phyloP scores from a whole-genome alignment of 2,329 filamentous ascomycete species.

The Gyromitra esculenta region DNA sequence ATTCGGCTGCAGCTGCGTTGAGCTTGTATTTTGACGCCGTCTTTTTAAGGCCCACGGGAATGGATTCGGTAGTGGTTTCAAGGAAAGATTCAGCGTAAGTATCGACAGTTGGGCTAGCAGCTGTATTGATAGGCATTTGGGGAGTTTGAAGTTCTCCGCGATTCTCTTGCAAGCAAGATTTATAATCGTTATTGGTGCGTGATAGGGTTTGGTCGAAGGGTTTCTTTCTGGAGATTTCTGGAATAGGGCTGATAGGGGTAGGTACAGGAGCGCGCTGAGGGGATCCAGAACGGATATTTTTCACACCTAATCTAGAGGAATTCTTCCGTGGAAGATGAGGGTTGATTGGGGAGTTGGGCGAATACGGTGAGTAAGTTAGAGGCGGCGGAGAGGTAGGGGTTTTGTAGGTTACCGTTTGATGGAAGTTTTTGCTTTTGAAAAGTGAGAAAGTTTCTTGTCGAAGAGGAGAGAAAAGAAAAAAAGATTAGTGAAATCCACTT shows the following conservation, averaged over 20 bases:
- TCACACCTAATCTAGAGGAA: background rate
- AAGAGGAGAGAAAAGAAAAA: background rate
- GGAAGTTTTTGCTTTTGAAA: conserved; percentile 11
- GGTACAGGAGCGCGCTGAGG: conserved; percentile 22
- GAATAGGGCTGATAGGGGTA: conserved; percentile 12
- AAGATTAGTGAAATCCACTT: conserved; percentile 1
- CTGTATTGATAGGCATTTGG: conserved; percentile 10
- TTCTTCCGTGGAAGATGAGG: background rate
- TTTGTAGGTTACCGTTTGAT: conserved; percentile 6
- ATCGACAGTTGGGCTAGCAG: background rate
- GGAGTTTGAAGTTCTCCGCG: conserved; percentile 9
- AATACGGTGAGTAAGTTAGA: conserved; percentile 22
- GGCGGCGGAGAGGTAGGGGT: conserved; percentile 16
- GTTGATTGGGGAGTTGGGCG: conserved; percentile 12
- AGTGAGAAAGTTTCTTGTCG: background rate
- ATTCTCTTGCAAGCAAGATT: background rate
- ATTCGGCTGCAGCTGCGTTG: conserved; percentile 33
- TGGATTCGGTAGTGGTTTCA: background rate
- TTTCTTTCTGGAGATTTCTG: conserved; percentile 1
- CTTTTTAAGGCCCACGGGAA: conserved; percentile 3
- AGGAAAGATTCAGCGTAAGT: background rate
- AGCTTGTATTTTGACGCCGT: conserved; percentile 27
- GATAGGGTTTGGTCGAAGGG: background rate
- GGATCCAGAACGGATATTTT: background rate
- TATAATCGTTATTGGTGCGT: background rate